phyloP scores from a whole-genome alignment of 495 filamentous ascomycete genomes.

The Aspergillus diversus region DNA sequence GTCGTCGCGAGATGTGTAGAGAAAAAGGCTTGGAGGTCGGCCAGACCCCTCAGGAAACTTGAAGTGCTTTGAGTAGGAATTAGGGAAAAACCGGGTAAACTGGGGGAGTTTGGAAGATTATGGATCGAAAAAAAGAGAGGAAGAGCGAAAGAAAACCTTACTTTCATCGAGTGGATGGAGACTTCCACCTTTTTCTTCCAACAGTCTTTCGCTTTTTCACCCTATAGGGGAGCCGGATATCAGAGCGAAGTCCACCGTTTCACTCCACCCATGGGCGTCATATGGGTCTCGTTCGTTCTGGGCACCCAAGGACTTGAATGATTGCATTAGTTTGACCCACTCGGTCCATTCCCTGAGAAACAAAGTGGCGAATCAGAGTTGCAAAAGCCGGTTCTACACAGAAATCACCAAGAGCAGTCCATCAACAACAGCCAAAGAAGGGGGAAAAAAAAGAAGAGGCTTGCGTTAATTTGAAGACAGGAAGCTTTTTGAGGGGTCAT shows the following conservation, averaged over 20 bases:
- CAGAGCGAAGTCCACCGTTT: slow-evolving; percentile 5
- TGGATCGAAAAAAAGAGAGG: not conserved
- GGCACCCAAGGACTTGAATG: not conserved
- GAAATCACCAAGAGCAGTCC: too few species aligned
- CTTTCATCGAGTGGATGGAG: not conserved
- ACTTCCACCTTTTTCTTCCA: not conserved
- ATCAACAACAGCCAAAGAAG: not conserved
- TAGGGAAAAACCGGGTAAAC: not conserved
- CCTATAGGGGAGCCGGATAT: slow-evolving; percentile 1
- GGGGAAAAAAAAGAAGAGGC: not conserved
- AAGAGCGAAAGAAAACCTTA: not conserved
- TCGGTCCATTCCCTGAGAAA: not conserved
- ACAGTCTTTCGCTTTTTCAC: not conserved
- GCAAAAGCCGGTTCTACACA: not conserved
- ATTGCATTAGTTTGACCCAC: not conserved
- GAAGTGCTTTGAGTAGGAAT: too few species aligned
- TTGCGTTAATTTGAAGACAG: not conserved
- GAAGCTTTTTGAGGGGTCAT: too few species aligned
- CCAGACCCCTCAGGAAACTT: too few species aligned
- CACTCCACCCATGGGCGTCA: slow-evolving; percentile 18
- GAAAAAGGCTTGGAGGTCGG: too few species aligned
- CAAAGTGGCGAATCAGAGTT: slow-evolving; percentile 10
- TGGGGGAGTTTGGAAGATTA: not conserved
- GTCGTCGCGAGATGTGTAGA: not conserved
- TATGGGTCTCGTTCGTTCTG: slow-evolving; percentile 2